Evolutionary conservation across 2,329 filamentous ascomycete species (phyloP).

Genomic region (Ambrosiella cleistominuta): DNA sequence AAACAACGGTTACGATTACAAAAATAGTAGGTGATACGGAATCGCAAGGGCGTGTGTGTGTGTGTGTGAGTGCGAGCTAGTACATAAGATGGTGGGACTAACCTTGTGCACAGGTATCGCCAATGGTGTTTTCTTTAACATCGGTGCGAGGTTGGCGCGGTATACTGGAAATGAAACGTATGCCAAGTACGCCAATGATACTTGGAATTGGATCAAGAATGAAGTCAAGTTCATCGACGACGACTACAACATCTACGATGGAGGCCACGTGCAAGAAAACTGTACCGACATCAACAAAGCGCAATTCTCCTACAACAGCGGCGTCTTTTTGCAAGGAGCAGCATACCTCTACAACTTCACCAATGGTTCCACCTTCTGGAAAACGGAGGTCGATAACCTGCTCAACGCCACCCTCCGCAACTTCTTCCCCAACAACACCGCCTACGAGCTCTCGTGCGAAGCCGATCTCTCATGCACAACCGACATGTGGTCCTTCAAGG

Average conservation of each 20-base stretch:
- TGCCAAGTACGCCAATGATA: conserved; percentile 35
- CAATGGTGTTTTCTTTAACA: conserved; percentile 46
- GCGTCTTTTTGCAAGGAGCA: conserved; percentile 33
- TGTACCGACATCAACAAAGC: conserved; percentile 34
- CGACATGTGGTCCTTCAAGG: conserved; percentile 48
- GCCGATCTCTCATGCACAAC: conserved; percentile 35
- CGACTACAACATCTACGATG: conserved; percentile 42
- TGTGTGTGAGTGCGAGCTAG: not conserved
- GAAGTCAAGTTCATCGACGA: conserved; percentile 34
- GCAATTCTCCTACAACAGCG: conserved; percentile 40
- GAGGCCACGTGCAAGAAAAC: conserved; percentile 30
- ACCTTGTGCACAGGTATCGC: conserved; percentile 29
- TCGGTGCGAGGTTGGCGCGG: conserved; percentile 50
- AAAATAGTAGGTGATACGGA: conserved; percentile 31
- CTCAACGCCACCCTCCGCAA: conserved; percentile 26
- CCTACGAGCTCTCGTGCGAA: conserved; percentile 48
- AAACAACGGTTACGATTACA: conserved; percentile 64
- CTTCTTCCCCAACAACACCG: conserved; percentile 36
- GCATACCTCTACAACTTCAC: conserved; percentile 40
- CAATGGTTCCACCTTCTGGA: conserved; percentile 29
- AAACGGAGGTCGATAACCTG: conserved; percentile 31
- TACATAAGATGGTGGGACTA: not conserved
- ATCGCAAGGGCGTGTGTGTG: too few species aligned
- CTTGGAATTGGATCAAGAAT: conserved; percentile 37
- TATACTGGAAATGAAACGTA: conserved; percentile 54